Conservation (phyloP, 306 rosid species). For the Malus fusca region DNA sequence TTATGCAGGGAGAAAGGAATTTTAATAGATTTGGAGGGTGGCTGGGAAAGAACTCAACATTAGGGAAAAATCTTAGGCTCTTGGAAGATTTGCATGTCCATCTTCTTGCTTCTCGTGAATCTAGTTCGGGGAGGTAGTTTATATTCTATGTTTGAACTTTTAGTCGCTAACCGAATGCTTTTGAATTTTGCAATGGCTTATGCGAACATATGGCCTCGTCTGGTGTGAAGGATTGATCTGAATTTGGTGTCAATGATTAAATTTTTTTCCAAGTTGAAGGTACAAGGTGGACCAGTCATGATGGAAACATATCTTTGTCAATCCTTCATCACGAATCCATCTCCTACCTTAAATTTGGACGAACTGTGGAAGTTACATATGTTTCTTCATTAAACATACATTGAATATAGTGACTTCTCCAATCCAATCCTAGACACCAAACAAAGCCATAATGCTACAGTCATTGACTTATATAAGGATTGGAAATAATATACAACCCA, state of each 20-base stretch:
- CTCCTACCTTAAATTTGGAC: too few relatives aligned
- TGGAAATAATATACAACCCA: neutral
- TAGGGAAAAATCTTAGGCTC: slow-evolving; percentile 72
- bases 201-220: neutral
- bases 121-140: slow-evolving; percentile 70
- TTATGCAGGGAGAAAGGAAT: slow-evolving; percentile 74
- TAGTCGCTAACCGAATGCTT: slow-evolving; percentile 6
- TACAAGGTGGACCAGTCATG: too few relatives aligned
- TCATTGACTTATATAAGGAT: neutral
- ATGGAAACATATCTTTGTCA: too few relatives aligned
- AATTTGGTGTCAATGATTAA: too few relatives aligned
- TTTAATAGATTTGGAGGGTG: slow-evolving; percentile 90
- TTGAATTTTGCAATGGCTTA: neutral
- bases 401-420: too few relatives aligned
- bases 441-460: neutral
- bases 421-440: too few relatives aligned
- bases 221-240: too few relatives aligned
- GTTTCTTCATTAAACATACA: too few relatives aligned
- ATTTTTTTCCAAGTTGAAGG: too few relatives aligned
- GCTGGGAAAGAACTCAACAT: slow-evolving; percentile 91
- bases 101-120: slow-evolving; percentile 83
- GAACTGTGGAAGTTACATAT: too few relatives aligned
- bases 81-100: slow-evolving; percentile 86
- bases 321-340: too few relatives aligned
- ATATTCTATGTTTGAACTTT: slow-evolving; percentile 8